Conservation (phyloP, 805 yeast genomes). For the Vanderwaltozyma tropicalis region DNA sequence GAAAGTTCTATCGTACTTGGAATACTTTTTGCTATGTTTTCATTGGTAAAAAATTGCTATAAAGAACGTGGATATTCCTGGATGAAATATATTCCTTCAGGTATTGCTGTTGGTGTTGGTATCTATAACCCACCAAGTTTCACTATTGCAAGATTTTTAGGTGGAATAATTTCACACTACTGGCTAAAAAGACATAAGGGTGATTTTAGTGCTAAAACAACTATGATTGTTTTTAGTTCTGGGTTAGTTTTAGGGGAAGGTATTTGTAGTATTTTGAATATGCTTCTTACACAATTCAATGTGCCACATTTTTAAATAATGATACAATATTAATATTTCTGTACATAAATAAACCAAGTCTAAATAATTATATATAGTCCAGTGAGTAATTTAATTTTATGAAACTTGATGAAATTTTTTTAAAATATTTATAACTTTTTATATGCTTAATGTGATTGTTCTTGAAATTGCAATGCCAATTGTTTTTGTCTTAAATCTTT, state of each 20-base stretch:
- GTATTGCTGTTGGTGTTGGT: constrained; percentile 96
- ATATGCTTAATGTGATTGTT: constrained; percentile 3
- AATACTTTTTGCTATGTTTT: constrained; percentile 52
- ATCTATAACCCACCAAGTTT: constrained; percentile 89
- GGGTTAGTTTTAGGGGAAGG: constrained; percentile 95
- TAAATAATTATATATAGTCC: too few species aligned
- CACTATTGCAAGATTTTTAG: constrained; percentile 85
- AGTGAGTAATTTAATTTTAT: too few species aligned
- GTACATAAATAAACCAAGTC: too few species aligned
- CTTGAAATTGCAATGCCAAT: constrained; percentile 21
- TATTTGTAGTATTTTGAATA: constrained; percentile 67
- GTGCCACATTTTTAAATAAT: constrained; percentile 42
- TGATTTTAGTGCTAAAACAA: constrained; percentile 44
- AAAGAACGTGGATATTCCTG: constrained; percentile 33
- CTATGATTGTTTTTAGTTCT: constrained; percentile 77
- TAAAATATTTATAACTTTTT: too few species aligned
- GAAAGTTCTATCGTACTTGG: constrained; percentile 55
- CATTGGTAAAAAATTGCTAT: constrained; percentile 52
- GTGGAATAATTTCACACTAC: constrained; percentile 59
- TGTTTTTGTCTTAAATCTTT: constrained; percentile 31
- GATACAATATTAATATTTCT: too few species aligned
- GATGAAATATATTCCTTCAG: constrained; percentile 64
- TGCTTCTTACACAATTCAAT: constrained; percentile 62
- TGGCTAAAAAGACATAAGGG: constrained; percentile 40
- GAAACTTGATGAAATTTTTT: too few species aligned